These are phyloP conservation scores for Narthecium ossifragum DNA, from an alignment of 106 monocot species.

Conservation along the genomic window DNA sequence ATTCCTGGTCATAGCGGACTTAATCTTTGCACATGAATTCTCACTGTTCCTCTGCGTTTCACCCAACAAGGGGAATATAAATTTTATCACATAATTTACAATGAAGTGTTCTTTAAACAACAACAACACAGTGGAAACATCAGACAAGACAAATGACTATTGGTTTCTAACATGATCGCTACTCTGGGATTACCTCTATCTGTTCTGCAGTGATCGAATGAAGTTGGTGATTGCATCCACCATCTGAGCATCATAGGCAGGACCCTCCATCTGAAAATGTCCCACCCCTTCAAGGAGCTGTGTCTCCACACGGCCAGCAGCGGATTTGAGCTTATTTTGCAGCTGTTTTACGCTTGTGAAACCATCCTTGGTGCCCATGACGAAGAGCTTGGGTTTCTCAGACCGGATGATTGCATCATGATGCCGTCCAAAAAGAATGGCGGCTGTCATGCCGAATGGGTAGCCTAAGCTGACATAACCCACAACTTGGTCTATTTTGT, in stretches of 20 bases:
- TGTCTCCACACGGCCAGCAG: constrained; percentile 56
- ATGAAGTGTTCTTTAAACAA: too few relatives aligned
- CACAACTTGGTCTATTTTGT: constrained; percentile 68
- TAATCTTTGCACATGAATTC: too few relatives aligned
- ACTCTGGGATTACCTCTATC: too few relatives aligned
- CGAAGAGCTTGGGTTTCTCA: constrained; percentile 70
- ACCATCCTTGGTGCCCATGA: constrained; percentile 92
- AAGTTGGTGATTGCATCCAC: constrained; percentile 38
- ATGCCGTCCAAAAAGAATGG: constrained; percentile 86
- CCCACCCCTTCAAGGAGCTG: constrained; percentile 74
- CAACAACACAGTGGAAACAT: not conserved
- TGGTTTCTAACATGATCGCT: too few relatives aligned
- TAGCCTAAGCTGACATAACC: constrained; percentile 89
- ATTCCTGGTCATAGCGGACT: too few relatives aligned
- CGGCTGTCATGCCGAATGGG: constrained; percentile 73
- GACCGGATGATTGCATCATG: constrained; percentile 60
- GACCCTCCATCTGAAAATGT: constrained; percentile 98
- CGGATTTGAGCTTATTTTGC: constrained; percentile 69
- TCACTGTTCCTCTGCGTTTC: too few relatives aligned
- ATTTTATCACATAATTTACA: not conserved
- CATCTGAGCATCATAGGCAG: constrained; percentile 81
- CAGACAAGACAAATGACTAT: not conserved
- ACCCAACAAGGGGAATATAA: too few relatives aligned
- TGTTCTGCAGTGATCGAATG: constrained; percentile 33
- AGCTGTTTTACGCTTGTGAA: constrained; percentile 94